Percentiles rank a stretch among this genome's conserved stretches.
Conservation (phyloP, 2,329 filamentous ascomycete species). For the Colletotrichum tropicale region DNA sequence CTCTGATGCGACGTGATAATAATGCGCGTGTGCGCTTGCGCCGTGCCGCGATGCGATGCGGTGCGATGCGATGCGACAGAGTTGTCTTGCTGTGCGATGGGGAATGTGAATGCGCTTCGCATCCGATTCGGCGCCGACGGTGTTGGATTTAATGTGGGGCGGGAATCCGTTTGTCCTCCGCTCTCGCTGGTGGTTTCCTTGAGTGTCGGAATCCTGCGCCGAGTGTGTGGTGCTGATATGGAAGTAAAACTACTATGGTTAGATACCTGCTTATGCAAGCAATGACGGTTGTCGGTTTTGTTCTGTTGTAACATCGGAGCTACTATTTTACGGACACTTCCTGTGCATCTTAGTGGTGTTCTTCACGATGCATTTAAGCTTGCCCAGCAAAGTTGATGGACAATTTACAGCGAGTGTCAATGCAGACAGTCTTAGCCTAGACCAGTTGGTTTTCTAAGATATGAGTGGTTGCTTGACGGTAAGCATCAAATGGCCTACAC, state of each 20-base stretch:
- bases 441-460: neutral
- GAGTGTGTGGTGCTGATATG: too few relatives aligned
- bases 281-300: neutral
- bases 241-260: neutral
- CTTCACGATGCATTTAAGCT: neutral
- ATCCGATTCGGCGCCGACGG: conserved; percentile 8
- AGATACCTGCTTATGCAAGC: neutral
- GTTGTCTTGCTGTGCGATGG: neutral
- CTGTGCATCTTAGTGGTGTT: neutral
- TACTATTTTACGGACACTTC: neutral
- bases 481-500: neutral
- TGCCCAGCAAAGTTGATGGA: neutral
- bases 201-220: neutral
- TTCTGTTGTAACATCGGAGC: neutral
- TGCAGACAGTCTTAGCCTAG: neutral
- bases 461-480: neutral
- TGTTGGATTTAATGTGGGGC: neutral
- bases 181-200: neutral
- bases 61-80: neutral
- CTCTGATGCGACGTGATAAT: neutral
- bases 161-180: neutral
- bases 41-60: neutral
- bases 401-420: neutral
- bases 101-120: neutral
- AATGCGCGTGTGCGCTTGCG: neutral